Evolutionary conservation across 2,329 filamentous ascomycete genomes (phyloP).

Genomic region (Aspergillus felis): DNA sequence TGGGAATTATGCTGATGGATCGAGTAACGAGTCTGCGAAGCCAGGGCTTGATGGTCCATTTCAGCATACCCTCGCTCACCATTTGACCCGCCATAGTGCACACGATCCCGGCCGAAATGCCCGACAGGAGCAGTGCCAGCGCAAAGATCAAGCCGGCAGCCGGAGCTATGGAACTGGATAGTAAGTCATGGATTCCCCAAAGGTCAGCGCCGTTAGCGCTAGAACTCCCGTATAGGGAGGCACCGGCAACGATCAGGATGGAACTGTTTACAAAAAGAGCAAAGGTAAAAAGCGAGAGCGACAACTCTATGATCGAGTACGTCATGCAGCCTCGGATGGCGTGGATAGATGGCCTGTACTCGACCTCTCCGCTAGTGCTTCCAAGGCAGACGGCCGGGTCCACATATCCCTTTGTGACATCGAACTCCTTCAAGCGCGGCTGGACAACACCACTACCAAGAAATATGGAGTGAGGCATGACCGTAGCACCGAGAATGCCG

Average conservation of each 20-base stretch:
- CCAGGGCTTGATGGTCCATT: constrained; percentile 73
- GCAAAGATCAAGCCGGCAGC: constrained; percentile 82
- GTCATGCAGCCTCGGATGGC: constrained; percentile 73
- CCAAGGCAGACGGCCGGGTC: constrained; percentile 25
- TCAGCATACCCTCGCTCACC: constrained; percentile 77
- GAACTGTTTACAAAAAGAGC: constrained; percentile 80
- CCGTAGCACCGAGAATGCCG: constrained; percentile 51
- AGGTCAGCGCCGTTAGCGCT: constrained; percentile 68
- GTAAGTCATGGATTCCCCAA: constrained; percentile 74
- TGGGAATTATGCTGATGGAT: constrained; percentile 74
- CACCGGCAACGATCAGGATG: constrained; percentile 77
- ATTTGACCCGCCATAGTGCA: constrained; percentile 90
- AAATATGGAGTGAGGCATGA: constrained; percentile 60
- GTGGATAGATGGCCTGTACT: constrained; percentile 66
- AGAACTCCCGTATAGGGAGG: constrained; percentile 63
- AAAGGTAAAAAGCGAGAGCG: constrained; percentile 73
- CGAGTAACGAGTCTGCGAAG: constrained; percentile 72
- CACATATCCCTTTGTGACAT: constrained; percentile 38
- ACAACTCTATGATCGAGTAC: constrained; percentile 67
- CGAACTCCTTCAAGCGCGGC: constrained; percentile 48
- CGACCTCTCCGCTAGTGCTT: constrained; percentile 47
- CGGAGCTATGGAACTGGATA: constrained; percentile 64
- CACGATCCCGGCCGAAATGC: constrained; percentile 76
- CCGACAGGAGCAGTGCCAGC: constrained; percentile 73
- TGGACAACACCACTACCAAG: constrained; percentile 56